Evolutionary conservation across 2,329 filamentous ascomycete genomes (phyloP).

Genomic region (Fusarium dlaminii): DNA sequence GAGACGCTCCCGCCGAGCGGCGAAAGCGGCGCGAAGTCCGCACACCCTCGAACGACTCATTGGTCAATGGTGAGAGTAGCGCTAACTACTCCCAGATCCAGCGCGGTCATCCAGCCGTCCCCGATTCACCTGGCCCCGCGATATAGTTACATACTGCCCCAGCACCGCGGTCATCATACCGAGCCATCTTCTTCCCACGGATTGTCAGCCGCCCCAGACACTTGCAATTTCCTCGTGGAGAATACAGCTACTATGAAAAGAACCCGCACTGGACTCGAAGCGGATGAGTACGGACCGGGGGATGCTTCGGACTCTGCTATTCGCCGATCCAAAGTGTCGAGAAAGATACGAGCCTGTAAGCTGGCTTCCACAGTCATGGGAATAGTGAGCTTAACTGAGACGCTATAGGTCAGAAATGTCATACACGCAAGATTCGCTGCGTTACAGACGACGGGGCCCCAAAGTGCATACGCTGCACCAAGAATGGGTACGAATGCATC

Average conservation of each 20-base stretch:
- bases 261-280: not conserved
- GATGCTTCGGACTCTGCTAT: not conserved
- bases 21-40: not conserved
- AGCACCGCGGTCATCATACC: not conserved
- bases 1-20: rapidly evolving
- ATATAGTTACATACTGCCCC: not conserved
- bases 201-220: not conserved
- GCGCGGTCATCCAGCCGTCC: not conserved
- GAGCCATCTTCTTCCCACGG: not conserved
- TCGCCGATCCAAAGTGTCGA: not conserved
- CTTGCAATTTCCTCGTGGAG: not conserved
- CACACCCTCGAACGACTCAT: not conserved
- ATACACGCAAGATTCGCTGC: not conserved
- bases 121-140: rapidly evolving
- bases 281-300: not conserved
- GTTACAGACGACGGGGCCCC: not conserved
- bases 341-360: not conserved
- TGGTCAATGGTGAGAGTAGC: not conserved
- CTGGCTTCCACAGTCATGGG: not conserved
- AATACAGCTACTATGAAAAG: not conserved
- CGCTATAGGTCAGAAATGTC: not conserved
- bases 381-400: not conserved
- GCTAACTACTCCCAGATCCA: not conserved
- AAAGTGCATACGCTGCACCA: not conserved
- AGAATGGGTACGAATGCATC: not conserved